These are phyloP conservation scores for Xylogone sp. DNA, from an alignment of 2,329 filamentous ascomycete species.

Conservation along the genomic window DNA sequence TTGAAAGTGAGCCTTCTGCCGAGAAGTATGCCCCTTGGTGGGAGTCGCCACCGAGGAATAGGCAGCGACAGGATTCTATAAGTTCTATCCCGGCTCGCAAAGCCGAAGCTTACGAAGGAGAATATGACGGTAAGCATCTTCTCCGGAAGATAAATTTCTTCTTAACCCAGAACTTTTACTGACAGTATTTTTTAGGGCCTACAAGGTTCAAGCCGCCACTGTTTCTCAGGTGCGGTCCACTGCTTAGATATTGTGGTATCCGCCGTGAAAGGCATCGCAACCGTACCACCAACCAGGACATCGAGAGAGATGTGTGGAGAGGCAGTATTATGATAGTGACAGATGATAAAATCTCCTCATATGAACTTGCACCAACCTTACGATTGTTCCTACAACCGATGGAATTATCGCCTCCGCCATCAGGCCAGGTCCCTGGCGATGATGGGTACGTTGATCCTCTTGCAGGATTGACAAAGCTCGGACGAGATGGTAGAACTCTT, in stretches of 20 bases:
- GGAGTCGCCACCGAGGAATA: slow-evolving; percentile 63
- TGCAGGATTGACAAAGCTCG: slow-evolving; percentile 81
- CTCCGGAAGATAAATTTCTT: too few relatives aligned
- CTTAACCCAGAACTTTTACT: background rate
- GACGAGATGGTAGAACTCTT: slow-evolving; percentile 77
- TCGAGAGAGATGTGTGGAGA: slow-evolving; percentile 79
- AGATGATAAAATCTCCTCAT: slow-evolving; percentile 76
- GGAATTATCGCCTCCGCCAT: slow-evolving; percentile 75
- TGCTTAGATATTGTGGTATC: slow-evolving; percentile 86
- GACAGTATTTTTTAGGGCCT: slow-evolving; percentile 32
- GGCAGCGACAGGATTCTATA: slow-evolving; percentile 31
- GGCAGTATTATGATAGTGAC: slow-evolving; percentile 97
- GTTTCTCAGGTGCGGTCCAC: slow-evolving; percentile 84
- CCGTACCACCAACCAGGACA: slow-evolving; percentile 30
- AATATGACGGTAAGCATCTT: slow-evolving; percentile 57
- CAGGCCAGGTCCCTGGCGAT: slow-evolving; percentile 61
- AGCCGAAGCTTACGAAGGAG: slow-evolving; percentile 62
- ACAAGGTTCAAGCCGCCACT: slow-evolving; percentile 80
- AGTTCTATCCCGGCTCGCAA: slow-evolving; percentile 34
- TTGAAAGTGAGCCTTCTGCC: slow-evolving; percentile 45
- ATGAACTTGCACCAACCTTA: slow-evolving; percentile 75
- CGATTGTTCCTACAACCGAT: slow-evolving; percentile 85
- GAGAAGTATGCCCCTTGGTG: too few relatives aligned
- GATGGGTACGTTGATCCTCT: slow-evolving; percentile 82
- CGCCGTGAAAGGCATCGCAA: slow-evolving; percentile 52